phyloP scores from a whole-genome alignment of 352 stramenopile species.

The Elongisporangium anandrum region DNA sequence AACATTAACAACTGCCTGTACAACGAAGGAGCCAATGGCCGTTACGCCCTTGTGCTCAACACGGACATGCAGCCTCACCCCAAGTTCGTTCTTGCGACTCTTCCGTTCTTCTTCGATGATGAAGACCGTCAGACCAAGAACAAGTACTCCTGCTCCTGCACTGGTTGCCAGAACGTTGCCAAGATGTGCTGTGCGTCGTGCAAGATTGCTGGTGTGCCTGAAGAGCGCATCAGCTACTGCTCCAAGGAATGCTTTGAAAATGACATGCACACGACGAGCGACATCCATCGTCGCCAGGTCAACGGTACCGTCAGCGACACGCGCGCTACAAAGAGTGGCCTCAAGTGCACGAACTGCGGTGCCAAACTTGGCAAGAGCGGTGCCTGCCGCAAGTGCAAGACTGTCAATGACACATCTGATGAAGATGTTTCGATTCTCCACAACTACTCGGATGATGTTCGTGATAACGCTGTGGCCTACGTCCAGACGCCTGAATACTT shows the following conservation, averaged over 20 bases:
- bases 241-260: conserved; percentile 88
- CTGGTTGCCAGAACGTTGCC: conserved; percentile 72
- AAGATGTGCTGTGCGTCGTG: conserved; percentile 85
- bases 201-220: conserved; percentile 79
- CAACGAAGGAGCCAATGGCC: conserved; percentile 80
- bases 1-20: conserved; percentile 91
- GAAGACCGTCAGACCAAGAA: conserved; percentile 75
- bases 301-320: conserved; percentile 79
- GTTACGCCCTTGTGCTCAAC: conserved; percentile 78
- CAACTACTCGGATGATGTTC: conserved; percentile 78
- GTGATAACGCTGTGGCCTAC: conserved; percentile 74
- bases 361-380: conserved; percentile 67
- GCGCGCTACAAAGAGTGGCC: conserved; percentile 60
- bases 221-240: conserved; percentile 84
- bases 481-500: conserved; percentile 86
- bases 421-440: conserved; percentile 57
- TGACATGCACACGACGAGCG: conserved; percentile 70
- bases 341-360: conserved; percentile 72
- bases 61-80: conserved; percentile 85
- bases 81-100: conserved; percentile 76
- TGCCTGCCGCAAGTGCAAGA: conserved; percentile 79
- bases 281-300: conserved; percentile 76
- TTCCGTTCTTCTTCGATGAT: conserved; percentile 87
- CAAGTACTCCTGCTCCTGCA: conserved; percentile 74
- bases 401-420: conserved; percentile 38